Evolutionary conservation across 2,329 filamentous ascomycete genomes (phyloP).

Genomic region (Hyphodiscus sp.): DNA sequence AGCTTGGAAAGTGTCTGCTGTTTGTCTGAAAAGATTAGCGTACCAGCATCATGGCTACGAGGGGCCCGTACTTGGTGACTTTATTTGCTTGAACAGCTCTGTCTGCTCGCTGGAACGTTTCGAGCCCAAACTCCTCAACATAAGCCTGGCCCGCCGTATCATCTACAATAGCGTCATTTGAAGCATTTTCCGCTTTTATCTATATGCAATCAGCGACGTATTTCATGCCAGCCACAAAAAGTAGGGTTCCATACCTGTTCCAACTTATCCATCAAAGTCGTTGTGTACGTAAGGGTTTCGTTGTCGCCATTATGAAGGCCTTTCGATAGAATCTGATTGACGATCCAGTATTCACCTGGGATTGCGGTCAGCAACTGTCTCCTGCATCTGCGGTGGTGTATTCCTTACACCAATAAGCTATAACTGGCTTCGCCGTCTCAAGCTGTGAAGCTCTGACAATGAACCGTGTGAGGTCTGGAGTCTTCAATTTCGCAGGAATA

Average conservation of each 20-base stretch:
- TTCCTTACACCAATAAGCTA: slow-evolving; percentile 91
- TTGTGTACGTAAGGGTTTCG: slow-evolving; percentile 76
- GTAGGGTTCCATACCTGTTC: slow-evolving; percentile 53
- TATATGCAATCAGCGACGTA: slow-evolving; percentile 25
- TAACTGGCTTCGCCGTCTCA: slow-evolving; percentile 74
- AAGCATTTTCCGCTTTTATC: slow-evolving; percentile 65
- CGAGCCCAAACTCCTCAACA: slow-evolving; percentile 86
- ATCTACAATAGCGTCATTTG: slow-evolving; percentile 79
- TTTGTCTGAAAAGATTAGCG: slow-evolving; percentile 54
- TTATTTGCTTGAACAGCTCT: slow-evolving; percentile 75
- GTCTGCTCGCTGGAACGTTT: slow-evolving; percentile 81
- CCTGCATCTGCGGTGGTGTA: background rate
- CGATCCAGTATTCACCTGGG: slow-evolving; percentile 81
- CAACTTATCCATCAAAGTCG: slow-evolving; percentile 80
- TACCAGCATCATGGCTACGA: background rate
- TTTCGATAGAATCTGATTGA: slow-evolving; percentile 82
- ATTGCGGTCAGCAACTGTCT: slow-evolving; percentile 17
- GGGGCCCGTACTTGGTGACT: slow-evolving; percentile 67
- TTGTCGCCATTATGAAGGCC: slow-evolving; percentile 72
- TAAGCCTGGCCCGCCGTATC: slow-evolving; percentile 84
- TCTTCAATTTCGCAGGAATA: slow-evolving; percentile 47
- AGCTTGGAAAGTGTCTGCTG: slow-evolving; percentile 88
- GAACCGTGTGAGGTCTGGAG: slow-evolving; percentile 78
- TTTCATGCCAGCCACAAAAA: background rate
- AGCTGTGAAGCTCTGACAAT: slow-evolving; percentile 79